Base-by-base conservation (phyloP, 2,329 filamentous ascomycete species). In the Triangularia verruculosa region DNA sequence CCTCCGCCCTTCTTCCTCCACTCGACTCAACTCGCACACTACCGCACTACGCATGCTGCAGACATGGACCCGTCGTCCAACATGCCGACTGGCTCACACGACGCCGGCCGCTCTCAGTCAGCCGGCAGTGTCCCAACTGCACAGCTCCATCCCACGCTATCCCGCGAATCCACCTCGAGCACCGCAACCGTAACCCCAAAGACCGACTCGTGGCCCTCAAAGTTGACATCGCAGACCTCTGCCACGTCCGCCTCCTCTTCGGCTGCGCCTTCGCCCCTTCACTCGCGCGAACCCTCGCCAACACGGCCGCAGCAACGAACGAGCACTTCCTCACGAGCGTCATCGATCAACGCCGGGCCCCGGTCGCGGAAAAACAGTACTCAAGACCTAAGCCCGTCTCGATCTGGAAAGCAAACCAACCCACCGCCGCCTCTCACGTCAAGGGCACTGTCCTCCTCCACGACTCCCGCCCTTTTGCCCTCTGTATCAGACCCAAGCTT, bases 291-390 rank as follows among this genome's bases (percentile, higher is more conserved):
- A 62, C 73, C 79, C 17, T 85, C 82, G 12, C 82, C 82, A 15
- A 76, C 75, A 57, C 75, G 80, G 58, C 77, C 78, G 70, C 39
- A 73, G 70, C 69, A 76, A 73, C 70, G 72, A 34, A 68, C 68
- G 5, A 63, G 62, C 43, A 68, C 57, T 25, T 71, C 70, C 25
- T 71, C 70, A 32, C 71, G 70, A 61, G 64, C 69, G 11, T 70
- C 70, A 66, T 74, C 74, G 66, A 76, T 68, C 61, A 72, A 70
- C 54, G 66, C 74, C 24, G 74, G 74, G 60, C 80, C 80, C 58
- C 80, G 84, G 70, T 87, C 88, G 64, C 86, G 88, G 71, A 89
- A 88, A 74, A 87, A 85, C 73, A 91, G 87, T 74, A 73, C 78
- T 61, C 82, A 87, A 66, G 88, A 91, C 62, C 78, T 82, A 64